Evolutionary conservation across 2,329 filamentous ascomycete genomes (phyloP), one percentile per base, ranked within the genome.

Genomic region (Hypoxylon sp.): DNA sequence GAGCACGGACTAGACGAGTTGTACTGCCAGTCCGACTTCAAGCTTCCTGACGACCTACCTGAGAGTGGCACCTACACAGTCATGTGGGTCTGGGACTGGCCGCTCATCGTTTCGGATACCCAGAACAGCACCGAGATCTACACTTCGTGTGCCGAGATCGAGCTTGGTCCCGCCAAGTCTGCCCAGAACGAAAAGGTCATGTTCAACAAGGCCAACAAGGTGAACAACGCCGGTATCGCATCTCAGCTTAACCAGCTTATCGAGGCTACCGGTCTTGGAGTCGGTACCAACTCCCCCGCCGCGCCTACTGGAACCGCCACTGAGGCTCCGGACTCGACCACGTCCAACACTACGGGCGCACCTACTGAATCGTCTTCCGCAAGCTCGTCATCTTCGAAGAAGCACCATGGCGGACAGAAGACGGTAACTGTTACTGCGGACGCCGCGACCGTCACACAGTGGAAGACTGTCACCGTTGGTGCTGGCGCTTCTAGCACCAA

Each of bases 1-100:
- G 64, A 83, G 48, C 82, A 82, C 60, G 76, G 80, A 1, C 82
- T 80, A 17, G 71, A 73, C 34, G 82, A 87, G 63, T 76, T 92
- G 40, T 86, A 80, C 75, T 97, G 94, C 73, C 92, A 97, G 71
- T 86, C 86, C 25, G 86, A 94, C 66, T 75, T 97, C 36, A 78
- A 86, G 65, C 75, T 99, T 9, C 94, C 94, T 0, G 67, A 76
- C 4, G 81, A 88, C 61, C 75, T 84, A 35, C 71, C 79, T n/a
- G 70, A 77, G 7, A 84, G 84, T 32, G 81, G 85, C 20, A 79
- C 80, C 19, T 90, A 92, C 69, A 93, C 91, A 2, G 73, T 96
- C 41, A 96, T 96, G 77, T 97, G 93, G 93, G 87, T 97, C 34
- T 97, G 94, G 94, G 88, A 96, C 71, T 99, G 91, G 90, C 87